Evolutionary conservation across 2,329 filamentous ascomycete genomes (phyloP), one percentile per base, ranked within the genome.

Genomic region (Helotiales sp.): DNA sequence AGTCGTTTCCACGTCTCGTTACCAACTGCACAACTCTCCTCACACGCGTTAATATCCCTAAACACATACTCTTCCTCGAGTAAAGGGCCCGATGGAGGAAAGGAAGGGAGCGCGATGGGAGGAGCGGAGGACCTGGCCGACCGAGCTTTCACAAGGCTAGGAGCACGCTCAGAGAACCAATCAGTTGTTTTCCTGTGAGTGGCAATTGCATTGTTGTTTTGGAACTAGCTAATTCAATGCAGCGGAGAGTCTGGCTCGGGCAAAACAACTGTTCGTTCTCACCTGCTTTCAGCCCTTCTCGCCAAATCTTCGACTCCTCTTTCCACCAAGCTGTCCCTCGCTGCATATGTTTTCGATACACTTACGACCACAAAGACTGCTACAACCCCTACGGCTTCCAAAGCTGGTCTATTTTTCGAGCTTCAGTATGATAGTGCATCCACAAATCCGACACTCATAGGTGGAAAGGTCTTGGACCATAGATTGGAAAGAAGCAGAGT

Each of bases 291-390:
- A 24, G 85, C 93, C 1, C 81, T 99, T 53, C 83, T 99, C 29
- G 88, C 88, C 68, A 96, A 93, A 73, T 95, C 93, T 2, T 92
- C 91, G 0, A 98, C 95, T 12, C 95, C 95, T 0, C 79, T 99
- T 2, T 98, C 93, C 1, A 91, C 88, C 65, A 99, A 97, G 74
- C 81, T 97, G 19, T 97, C 93, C 2, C 88, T 96, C 50, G 93
- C 93, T 22, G 89, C 93, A 42, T 99, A 97, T 72, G 85, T 98
- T 59, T 99, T 99, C 72, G 95, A 99, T 71, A 90, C 91, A 2
- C 82, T 99, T 59, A 99, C 95, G 5, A 98, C 95, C 1, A 99
- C 95, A 25, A 99, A 99, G 77, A 96, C 93, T 1, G 87, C 93
- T 31, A 98, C 93, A 1, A 98, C 93, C 0, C 93, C 93, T 1